Conservation (phyloP, 768 basidiomycete genomes). For the Rhizopogon sp. region DNA sequence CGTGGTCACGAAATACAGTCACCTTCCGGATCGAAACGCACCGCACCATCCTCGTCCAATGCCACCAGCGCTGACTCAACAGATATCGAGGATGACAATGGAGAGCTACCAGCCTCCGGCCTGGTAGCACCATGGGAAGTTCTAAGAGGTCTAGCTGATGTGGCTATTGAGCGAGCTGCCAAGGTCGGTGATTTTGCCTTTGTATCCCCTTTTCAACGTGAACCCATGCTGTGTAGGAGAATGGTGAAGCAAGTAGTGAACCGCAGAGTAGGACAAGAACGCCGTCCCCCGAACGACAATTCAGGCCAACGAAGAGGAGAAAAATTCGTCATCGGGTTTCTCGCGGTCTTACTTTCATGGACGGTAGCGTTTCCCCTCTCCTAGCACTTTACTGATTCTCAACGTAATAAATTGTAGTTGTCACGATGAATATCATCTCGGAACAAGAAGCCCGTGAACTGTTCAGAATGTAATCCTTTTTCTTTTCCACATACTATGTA, state of each 20-base stretch:
- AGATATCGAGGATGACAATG: slow-evolving; percentile 77
- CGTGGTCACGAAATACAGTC: slow-evolving; percentile 22
- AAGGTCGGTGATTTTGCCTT: slow-evolving; percentile 42
- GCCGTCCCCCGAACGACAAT: slow-evolving; percentile 65
- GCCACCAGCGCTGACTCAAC: slow-evolving; percentile 78
- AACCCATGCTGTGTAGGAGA: slow-evolving; percentile 46
- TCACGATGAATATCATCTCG: slow-evolving; percentile 75
- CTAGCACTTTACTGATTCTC: background rate
- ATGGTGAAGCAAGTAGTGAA: slow-evolving; percentile 65
- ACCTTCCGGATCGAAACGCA: slow-evolving; percentile 49
- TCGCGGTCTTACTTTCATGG: slow-evolving; percentile 64
- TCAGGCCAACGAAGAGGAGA: slow-evolving; percentile 64
- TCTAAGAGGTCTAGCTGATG: slow-evolving; percentile 73
- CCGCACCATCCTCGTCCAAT: slow-evolving; percentile 57
- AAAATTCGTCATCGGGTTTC: slow-evolving; percentile 62
- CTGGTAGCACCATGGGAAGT: slow-evolving; percentile 88
- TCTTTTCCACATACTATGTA: slow-evolving; percentile 5
- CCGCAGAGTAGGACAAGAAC: slow-evolving; percentile 72
- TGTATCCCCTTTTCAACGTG: background rate
- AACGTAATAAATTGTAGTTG: slow-evolving; percentile 42
- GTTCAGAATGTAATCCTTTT: slow-evolving; percentile 62
- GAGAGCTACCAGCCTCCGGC: slow-evolving; percentile 75
- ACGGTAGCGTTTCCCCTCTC: slow-evolving; percentile 44
- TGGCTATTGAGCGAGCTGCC: slow-evolving; percentile 72
- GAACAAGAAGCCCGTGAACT: slow-evolving; percentile 83